Evolutionary conservation across 2,329 filamentous ascomycete genomes (phyloP).

Genomic region (Celoporthe dispersa): DNA sequence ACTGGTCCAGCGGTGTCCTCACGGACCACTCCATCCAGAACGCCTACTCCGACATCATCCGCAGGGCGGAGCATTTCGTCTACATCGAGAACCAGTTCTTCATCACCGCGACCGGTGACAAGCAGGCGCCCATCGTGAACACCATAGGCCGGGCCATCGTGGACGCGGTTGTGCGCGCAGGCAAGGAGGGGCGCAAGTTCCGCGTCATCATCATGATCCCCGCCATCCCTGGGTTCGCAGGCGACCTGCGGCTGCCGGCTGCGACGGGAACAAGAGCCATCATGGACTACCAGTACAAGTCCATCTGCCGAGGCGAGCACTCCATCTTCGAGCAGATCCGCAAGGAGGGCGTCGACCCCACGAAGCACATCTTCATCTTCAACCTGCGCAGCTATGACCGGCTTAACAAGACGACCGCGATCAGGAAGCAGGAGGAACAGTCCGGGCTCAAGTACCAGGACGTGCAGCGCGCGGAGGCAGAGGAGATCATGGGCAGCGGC

Average conservation of each 20-base stretch:
- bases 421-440: conserved; percentile 76
- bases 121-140: conserved; percentile 86
- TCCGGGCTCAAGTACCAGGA: conserved; percentile 85
- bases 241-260: conserved; percentile 81
- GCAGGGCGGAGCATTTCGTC: conserved; percentile 86
- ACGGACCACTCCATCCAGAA: conserved; percentile 86
- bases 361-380: conserved; percentile 86
- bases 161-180: conserved; percentile 81
- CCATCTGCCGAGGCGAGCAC: conserved; percentile 86
- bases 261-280: conserved; percentile 89
- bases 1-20: conserved; percentile 93
- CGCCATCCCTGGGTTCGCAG: conserved; percentile 90
- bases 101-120: conserved; percentile 89
- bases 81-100: conserved; percentile 99
- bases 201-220: conserved; percentile 89
- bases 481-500: conserved; percentile 82
- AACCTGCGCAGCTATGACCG: conserved; percentile 93
- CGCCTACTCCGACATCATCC: conserved; percentile 82
- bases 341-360: conserved; percentile 74
- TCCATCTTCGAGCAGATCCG: conserved; percentile 84
- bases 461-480: conserved; percentile 84
- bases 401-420: conserved; percentile 77
- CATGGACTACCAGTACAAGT: conserved; percentile 99
- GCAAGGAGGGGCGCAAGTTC: conserved; percentile 85
- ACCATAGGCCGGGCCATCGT: conserved; percentile 88